Evolutionary conservation across 2,329 filamentous ascomycete genomes (phyloP).

Genomic region (Hypoxylon sp.): DNA sequence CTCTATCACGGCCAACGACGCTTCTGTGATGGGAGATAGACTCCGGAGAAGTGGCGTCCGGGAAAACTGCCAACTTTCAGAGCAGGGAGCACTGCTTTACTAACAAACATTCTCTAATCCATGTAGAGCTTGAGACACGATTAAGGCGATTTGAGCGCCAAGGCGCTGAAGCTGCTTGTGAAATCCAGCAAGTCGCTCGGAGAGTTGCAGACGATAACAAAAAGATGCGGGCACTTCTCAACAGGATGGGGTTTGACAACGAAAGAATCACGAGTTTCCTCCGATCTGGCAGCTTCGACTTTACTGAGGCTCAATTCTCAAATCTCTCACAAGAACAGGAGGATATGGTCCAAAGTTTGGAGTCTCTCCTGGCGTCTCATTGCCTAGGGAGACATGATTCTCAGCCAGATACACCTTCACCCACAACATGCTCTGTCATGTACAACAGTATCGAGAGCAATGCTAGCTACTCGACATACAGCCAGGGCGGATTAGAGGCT

Average conservation of each 20-base stretch:
- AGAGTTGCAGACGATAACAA: conserved; percentile 79
- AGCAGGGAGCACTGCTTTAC: background rate
- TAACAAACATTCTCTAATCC: background rate
- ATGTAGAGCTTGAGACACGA: conserved; percentile 74
- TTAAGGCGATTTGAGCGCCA: conserved; percentile 73
- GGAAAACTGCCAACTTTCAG: background rate
- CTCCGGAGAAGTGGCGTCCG: background rate
- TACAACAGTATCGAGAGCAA: background rate
- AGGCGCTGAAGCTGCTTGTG: conserved; percentile 77
- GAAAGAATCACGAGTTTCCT: conserved; percentile 50
- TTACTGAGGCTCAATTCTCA: conserved; percentile 23
- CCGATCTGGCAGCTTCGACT: conserved; percentile 15
- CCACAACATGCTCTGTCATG: background rate
- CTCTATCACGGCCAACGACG: background rate
- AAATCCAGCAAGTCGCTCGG: conserved; percentile 79
- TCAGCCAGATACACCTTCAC: background rate
- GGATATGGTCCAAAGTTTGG: conserved; percentile 28
- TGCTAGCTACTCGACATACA: background rate
- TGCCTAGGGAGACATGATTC: background rate
- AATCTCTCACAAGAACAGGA: conserved; percentile 2
- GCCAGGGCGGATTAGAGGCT: background rate
- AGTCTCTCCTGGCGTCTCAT: conserved; percentile 21
- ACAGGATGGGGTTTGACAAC: conserved; percentile 69
- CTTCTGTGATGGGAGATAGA: background rate
- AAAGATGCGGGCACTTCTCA: conserved; percentile 72